These are phyloP conservation scores for Henckelia pumila DNA, from an alignment of 257 asterid genomes.

Conservation along the genomic window DNA sequence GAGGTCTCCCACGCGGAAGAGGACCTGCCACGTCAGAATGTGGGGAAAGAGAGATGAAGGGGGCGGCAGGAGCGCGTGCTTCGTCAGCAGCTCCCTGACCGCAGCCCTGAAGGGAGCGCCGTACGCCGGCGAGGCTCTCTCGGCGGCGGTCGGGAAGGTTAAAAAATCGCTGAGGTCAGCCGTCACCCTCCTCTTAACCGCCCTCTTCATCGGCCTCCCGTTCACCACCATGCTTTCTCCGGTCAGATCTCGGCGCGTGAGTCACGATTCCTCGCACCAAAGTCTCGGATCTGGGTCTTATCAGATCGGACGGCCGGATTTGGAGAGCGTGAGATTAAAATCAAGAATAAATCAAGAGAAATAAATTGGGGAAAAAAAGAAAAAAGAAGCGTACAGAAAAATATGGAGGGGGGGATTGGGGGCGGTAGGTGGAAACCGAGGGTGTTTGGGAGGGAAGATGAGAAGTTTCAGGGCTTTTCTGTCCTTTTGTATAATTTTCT, in stretches of 20 bases:
- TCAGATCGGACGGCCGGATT: slow-evolving; percentile 36
- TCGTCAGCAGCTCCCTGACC: slow-evolving; percentile 50
- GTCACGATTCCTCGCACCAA: slow-evolving; percentile 3
- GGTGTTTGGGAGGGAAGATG: slow-evolving; percentile 1
- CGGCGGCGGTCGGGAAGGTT: slow-evolving; percentile 55
- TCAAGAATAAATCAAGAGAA: not conserved
- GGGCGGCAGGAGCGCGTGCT: slow-evolving; percentile 72
- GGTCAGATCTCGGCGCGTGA: slow-evolving; percentile 46
- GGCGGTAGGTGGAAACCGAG: slow-evolving; percentile 15
- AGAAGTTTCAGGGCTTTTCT: slow-evolving; percentile 37
- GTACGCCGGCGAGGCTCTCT: slow-evolving; percentile 26
- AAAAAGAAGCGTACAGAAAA: not conserved
- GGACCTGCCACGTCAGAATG: slow-evolving; percentile 83
- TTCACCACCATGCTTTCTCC: slow-evolving; percentile 54
- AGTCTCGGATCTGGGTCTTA: slow-evolving; percentile 44
- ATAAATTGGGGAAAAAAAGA: not conserved
- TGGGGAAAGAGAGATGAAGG: slow-evolving; percentile 81
- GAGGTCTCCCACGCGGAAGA: slow-evolving; percentile 72
- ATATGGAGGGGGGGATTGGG: not conserved
- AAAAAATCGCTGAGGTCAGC: slow-evolving; percentile 70
- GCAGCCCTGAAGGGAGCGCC: slow-evolving; percentile 56
- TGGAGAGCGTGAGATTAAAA: not conserved
- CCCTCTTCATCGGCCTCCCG: slow-evolving; percentile 56
- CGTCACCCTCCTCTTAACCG: slow-evolving; percentile 70
- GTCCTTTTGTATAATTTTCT: slow-evolving; percentile 38